Evolutionary conservation across 2,329 filamentous ascomycete species (phyloP).

Genomic region (Pseudogymnoascus sp.): DNA sequence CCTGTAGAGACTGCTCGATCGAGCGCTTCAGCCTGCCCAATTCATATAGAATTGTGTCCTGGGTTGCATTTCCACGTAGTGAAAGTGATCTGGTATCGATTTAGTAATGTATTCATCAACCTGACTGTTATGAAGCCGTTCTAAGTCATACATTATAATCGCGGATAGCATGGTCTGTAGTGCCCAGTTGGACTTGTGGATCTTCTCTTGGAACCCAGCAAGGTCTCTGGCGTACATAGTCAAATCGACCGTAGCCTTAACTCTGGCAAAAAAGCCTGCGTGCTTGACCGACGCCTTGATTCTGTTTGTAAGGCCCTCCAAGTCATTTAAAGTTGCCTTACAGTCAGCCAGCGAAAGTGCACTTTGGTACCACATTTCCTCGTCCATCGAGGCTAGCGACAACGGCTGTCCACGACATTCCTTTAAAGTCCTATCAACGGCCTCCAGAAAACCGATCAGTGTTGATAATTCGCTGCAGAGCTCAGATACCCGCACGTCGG

Average conservation of each 20-base stretch:
- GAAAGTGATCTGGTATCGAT: slow-evolving; percentile 12
- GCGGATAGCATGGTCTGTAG: slow-evolving; percentile 24
- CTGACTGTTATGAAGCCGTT: neutral
- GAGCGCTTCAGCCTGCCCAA: slow-evolving; percentile 17
- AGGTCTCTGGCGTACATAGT: slow-evolving; percentile 17
- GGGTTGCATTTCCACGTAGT: slow-evolving; percentile 15
- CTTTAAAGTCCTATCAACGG: slow-evolving; percentile 18
- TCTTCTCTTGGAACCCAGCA: slow-evolving; percentile 19
- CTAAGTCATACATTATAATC: slow-evolving; percentile 18
- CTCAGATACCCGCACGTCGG: slow-evolving; percentile 9
- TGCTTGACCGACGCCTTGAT: slow-evolving; percentile 12
- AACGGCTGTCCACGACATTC: slow-evolving; percentile 14
- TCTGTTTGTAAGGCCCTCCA: slow-evolving; percentile 16
- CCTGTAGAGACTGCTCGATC: slow-evolving; percentile 18
- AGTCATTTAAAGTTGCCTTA: slow-evolving; percentile 10
- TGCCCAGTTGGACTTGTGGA: slow-evolving; percentile 23
- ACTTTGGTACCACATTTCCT: slow-evolving; percentile 21
- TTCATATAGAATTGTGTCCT: slow-evolving; percentile 16
- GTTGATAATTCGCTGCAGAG: slow-evolving; percentile 14
- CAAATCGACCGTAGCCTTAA: slow-evolving; percentile 14
- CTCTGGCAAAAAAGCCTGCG: slow-evolving; percentile 8
- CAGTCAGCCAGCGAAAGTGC: slow-evolving; percentile 18
- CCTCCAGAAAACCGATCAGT: slow-evolving; percentile 13
- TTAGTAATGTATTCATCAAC: slow-evolving; percentile 1
- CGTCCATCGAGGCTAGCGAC: slow-evolving; percentile 18